A percentile compares a stretch with the other conserved stretches of the same genome.
Evolutionary conservation across 345 rosid species (phyloP).

Genomic region (Turnera subulata): DNA sequence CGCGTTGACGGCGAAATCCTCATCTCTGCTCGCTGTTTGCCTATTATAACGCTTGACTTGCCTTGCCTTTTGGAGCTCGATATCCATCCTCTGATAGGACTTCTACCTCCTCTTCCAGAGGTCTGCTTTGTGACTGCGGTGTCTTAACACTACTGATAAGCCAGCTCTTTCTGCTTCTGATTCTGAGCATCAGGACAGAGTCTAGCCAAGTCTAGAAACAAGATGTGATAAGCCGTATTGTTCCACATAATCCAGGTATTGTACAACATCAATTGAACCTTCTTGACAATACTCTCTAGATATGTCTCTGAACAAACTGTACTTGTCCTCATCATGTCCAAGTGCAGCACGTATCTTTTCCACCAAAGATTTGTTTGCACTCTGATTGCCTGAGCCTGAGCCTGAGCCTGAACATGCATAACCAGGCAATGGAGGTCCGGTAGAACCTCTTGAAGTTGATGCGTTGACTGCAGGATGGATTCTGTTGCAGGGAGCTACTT

Average conservation of each 20-base stretch:
- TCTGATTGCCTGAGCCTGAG: conserved; percentile 57
- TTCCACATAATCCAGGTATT: conserved; percentile 59
- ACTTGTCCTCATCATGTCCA: conserved; percentile 65
- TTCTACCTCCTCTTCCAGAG: conserved; percentile 50
- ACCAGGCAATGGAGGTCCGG: conserved; percentile 28
- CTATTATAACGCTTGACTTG: conserved; percentile 27
- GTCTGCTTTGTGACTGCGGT: conserved; percentile 45
- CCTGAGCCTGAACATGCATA: conserved; percentile 38
- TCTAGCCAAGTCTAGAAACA: conserved; percentile 73
- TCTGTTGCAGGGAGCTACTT: conserved; percentile 27
- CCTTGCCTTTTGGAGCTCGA: conserved; percentile 49
- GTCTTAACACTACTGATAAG: conserved; percentile 54
- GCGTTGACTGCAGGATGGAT: conserved; percentile 21
- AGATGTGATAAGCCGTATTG: conserved; percentile 73
- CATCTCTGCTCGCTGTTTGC: conserved; percentile 24
- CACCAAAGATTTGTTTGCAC: conserved; percentile 77
- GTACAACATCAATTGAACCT: conserved; percentile 57
- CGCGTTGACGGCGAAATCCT: conserved; percentile 6
- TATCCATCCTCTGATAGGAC: conserved; percentile 56
- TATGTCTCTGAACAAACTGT: conserved; percentile 57
- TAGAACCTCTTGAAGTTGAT: conserved; percentile 21
- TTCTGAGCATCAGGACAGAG: conserved; percentile 73
- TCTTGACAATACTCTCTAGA: conserved; percentile 79
- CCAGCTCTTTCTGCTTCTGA: conserved; percentile 83
- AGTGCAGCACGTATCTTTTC: conserved; percentile 75